A percentile compares a stretch with the other conserved stretches of the same genome.
Conservation (phyloP, 1,284 basidiomycete species). For the Sparassis latifolia region DNA sequence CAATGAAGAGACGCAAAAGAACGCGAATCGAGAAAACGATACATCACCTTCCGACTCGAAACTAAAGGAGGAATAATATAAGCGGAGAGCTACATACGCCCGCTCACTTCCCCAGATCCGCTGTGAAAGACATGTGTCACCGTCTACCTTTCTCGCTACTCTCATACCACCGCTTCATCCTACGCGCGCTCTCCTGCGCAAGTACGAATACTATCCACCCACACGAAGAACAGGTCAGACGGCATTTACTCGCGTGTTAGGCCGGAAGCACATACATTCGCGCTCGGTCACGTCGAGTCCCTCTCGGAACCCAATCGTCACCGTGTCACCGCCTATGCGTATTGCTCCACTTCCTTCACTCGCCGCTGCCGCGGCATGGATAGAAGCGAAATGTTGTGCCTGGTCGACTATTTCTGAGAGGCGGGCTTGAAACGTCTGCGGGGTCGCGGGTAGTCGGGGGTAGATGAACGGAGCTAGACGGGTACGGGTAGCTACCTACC, state of each 20-base stretch:
- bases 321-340: conserved; percentile 45
- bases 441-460: not conserved
- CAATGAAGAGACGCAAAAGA: not conserved
- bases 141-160: conserved; percentile 48
- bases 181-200: conserved; percentile 74
- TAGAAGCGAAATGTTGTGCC: conserved; percentile 81
- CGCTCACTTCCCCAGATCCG: too few species aligned
- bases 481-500: conserved; percentile 31
- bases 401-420: conserved; percentile 82
- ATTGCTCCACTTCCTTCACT: conserved; percentile 25
- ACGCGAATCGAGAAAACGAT: conserved; percentile 4
- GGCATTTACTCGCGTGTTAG: not conserved
- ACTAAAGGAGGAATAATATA: conserved; percentile 14
- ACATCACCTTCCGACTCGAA: conserved; percentile 3
- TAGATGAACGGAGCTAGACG: not conserved
- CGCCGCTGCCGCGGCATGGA: conserved; percentile 42
- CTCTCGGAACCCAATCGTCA: conserved; percentile 75
- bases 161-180: conserved; percentile 82
- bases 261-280: conserved; percentile 54
- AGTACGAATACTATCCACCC: conserved; percentile 63
- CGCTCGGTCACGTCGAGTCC: conserved; percentile 85
- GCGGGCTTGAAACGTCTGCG: conserved; percentile 73
- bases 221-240: not conserved
- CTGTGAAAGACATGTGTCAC: conserved; percentile 20
- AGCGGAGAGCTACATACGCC: too few species aligned